Base-by-base conservation (phyloP, 1,284 basidiomycete genomes). In the Cystobasidiaceae sp. region DNA sequence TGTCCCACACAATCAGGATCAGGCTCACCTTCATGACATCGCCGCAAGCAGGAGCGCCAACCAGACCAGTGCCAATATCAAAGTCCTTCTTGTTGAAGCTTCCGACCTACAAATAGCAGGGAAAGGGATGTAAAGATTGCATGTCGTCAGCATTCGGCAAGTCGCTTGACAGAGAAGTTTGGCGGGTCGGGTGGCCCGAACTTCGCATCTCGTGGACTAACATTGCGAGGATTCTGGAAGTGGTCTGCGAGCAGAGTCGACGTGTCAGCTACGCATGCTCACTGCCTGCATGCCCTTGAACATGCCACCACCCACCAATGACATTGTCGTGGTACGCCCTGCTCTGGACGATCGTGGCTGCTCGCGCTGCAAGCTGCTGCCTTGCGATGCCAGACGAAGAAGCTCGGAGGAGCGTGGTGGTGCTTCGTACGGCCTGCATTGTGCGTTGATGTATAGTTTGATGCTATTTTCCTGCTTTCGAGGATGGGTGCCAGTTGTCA, bases 1-100 rank as follows among this genome's bases (percentile, higher is more conserved):
- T 6, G 34, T 13, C 21, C 17, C 25, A 54, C 28, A 13, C n/a
- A 43, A 51, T 21, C 19, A 28, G 46, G 44, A 23, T 21, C 23
- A 48, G n/a, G n/a, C 45, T 9, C 23, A 48, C 45, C 54, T 46
- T 70, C 78, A 77, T 74, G 50, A 79, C 79, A 71, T 78, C 77
- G 17, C 87, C 92, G 75, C 82, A 96, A 82, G 91, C 93, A 77
- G 94, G 94, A 63, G 96, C 96, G 64, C 96, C 96, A 54, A 99
- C 96, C 58, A 99, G 88, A 51, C 96, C 96, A 67, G 94, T 97
- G 41, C 96, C 96, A 66, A 99, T 93, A 77, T 96, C 86, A 39
- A 82, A 72, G 76, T 97, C 93, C 71, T 82, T 84, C 81, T 97
- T 97, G 74, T 89, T 87, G 74, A 98, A 84, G 57, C 92, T 96